A percentile compares a stretch with the other conserved stretches of the same genome.
phyloP scores from a whole-genome alignment of 768 basidiomycete species.

The Termitomyces sp. region DNA sequence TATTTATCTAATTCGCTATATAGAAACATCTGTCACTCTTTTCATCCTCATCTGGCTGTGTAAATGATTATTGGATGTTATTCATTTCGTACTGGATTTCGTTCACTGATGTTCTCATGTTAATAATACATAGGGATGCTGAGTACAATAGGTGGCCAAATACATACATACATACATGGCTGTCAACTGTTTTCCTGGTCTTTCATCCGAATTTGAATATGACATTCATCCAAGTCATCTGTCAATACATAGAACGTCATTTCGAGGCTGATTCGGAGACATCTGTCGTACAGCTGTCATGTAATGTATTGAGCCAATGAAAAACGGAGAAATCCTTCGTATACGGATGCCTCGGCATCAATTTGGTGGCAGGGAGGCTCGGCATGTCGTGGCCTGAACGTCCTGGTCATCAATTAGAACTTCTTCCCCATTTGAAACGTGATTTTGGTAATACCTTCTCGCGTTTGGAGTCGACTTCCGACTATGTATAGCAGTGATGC shows the following conservation, averaged over 20 bases:
- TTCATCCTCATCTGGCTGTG: background rate
- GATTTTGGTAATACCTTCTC: background rate
- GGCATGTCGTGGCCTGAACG: background rate
- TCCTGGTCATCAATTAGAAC: background rate
- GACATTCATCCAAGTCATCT: background rate
- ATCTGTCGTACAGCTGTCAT: background rate
- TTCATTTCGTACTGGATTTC: background rate
- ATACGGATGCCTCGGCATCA: background rate
- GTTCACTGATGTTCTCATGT: background rate
- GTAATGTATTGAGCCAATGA: background rate
- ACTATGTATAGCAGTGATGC: background rate
- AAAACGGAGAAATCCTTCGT: background rate
- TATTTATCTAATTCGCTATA: background rate
- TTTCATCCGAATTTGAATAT: background rate
- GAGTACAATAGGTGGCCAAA: background rate
- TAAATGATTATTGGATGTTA: background rate
- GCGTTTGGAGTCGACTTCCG: background rate
- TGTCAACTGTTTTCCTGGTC: background rate
- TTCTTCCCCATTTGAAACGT: background rate
- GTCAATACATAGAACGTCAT: background rate
- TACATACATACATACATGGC: background rate
- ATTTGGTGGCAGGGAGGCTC: background rate
- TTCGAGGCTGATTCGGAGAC: background rate
- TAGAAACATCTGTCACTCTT: background rate
- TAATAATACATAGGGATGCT: background rate